These are phyloP conservation scores for Verticillium longisporum DNA, from an alignment of 2,329 filamentous ascomycete species.

Conservation along the genomic window DNA sequence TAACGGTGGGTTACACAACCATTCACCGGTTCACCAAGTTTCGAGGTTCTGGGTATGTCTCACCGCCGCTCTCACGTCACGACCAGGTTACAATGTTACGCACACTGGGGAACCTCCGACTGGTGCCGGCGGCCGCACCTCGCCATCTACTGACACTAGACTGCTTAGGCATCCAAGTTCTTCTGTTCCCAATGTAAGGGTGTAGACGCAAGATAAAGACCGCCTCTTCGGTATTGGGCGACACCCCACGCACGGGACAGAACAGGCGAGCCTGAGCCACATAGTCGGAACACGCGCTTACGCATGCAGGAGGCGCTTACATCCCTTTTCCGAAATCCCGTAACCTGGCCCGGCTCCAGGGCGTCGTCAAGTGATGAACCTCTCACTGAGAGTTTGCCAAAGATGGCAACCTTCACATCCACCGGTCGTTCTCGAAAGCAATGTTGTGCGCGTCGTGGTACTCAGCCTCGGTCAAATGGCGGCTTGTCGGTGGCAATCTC, in stretches of 20 bases:
- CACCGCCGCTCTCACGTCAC: neutral
- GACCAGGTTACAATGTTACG: neutral
- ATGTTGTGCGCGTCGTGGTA: neutral
- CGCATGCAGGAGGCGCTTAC: neutral
- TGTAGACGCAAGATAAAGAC: neutral
- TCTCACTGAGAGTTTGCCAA: neutral
- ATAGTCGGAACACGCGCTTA: neutral
- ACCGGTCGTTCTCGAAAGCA: neutral
- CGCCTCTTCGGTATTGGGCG: neutral
- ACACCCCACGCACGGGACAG: neutral
- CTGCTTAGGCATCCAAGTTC: neutral
- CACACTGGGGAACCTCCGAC: neutral
- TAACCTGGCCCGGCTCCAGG: neutral
- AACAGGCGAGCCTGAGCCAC: neutral
- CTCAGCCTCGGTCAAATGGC: neutral
- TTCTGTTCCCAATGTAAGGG: neutral
- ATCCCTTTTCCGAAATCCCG: neutral
- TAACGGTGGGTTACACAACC: neutral
- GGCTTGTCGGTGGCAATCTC: neutral
- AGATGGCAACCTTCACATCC: neutral
- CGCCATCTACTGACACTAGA: neutral
- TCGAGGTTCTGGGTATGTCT: neutral
- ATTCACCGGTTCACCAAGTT: neutral
- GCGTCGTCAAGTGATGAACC: neutral
- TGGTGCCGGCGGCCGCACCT: neutral